A percentile compares a stretch with the other conserved stretches of the same genome.
Conservation (phyloP, 1,284 basidiomycete species). For the Hymenochaete sp. region DNA sequence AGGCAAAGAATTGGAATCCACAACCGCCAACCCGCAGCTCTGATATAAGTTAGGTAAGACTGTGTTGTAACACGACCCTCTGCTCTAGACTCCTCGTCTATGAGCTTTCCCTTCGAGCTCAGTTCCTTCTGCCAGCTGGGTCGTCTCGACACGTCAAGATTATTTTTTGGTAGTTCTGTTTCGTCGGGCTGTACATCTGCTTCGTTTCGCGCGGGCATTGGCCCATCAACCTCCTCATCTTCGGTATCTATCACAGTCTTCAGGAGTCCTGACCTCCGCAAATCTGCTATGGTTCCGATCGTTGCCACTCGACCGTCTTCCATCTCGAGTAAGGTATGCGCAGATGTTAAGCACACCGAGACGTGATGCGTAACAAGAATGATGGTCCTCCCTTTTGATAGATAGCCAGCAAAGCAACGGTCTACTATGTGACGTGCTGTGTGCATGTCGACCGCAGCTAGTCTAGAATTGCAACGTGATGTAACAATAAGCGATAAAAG, state of each 20-base stretch:
- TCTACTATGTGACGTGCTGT: conserved; percentile 69
- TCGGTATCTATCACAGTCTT: too few relatives aligned
- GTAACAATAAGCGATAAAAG: conserved; percentile 9
- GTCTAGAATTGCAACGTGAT: conserved; percentile 32
- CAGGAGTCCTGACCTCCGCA: too few relatives aligned
- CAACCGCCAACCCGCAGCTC: conserved; percentile 47
- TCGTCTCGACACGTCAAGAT: conserved; percentile 13
- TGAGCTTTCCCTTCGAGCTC: conserved; percentile 42
- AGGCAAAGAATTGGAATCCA: conserved; percentile 48
- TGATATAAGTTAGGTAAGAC: conserved; percentile 38
- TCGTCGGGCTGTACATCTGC: too few relatives aligned
- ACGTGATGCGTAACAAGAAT: conserved; percentile 40
- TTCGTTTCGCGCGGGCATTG: conserved; percentile 31
- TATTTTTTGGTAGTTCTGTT: too few relatives aligned
- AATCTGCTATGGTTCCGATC: too few relatives aligned
- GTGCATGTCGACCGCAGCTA: conserved; percentile 86
- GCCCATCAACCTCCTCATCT: conserved; percentile 17
- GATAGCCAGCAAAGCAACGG: conserved; percentile 50
- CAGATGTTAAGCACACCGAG: conserved; percentile 32
- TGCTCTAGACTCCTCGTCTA: conserved; percentile 54
- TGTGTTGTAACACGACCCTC: conserved; percentile 52
- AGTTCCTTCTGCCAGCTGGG: conserved; percentile 10
- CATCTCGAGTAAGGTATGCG: too few relatives aligned
- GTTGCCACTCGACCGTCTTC: too few relatives aligned
- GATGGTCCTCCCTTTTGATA: conserved; percentile 49